Percentiles rank a stretch among this genome's conserved stretches.
Conservation (phyloP, 371 early-diverging fungal species). For the Parasitella parasitica region DNA sequence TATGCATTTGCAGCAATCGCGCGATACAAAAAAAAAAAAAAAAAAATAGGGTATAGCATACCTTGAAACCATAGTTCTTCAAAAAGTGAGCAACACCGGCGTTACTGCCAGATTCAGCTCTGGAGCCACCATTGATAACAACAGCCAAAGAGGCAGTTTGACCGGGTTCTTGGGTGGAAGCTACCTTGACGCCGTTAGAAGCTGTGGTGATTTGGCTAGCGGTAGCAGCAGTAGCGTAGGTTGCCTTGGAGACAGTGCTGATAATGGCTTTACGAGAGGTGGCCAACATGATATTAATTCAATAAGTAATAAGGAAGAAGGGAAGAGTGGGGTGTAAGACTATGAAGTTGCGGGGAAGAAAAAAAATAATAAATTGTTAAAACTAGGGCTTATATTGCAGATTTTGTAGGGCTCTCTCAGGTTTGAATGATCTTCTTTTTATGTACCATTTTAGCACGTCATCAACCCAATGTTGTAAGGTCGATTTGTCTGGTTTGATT, state of each 20-base stretch:
- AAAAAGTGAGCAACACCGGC: conserved; percentile 88
- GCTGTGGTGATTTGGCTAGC: conserved; percentile 42
- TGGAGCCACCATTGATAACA: conserved; percentile 88
- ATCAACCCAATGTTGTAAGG: background rate
- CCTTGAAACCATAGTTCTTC: conserved; percentile 93
- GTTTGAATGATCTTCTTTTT: background rate
- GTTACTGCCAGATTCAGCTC: conserved; percentile 72
- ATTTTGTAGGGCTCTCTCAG: conserved; percentile 1
- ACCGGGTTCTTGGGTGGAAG: conserved; percentile 60
- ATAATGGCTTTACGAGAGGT: conserved; percentile 65
- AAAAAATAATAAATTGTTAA: conserved; percentile 13
- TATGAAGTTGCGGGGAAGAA: conserved; percentile 22
- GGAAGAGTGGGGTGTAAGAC: conserved; percentile 28
- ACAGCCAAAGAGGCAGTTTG: conserved; percentile 83
- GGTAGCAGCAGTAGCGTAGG: conserved; percentile 57
- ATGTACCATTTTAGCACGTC: background rate
- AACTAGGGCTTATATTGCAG: conserved; percentile 24
- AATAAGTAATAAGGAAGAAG: conserved; percentile 6
- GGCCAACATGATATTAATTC: conserved; percentile 51
- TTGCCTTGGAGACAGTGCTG: conserved; percentile 57
- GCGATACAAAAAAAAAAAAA: no score
- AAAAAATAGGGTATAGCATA: no score
- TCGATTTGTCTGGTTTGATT: background rate
- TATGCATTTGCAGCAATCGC: background rate
- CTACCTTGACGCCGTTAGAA: conserved; percentile 62